Evolutionary conservation across 2,329 filamentous ascomycete species (phyloP).

Genomic region (Gaeumannomyces tritici): DNA sequence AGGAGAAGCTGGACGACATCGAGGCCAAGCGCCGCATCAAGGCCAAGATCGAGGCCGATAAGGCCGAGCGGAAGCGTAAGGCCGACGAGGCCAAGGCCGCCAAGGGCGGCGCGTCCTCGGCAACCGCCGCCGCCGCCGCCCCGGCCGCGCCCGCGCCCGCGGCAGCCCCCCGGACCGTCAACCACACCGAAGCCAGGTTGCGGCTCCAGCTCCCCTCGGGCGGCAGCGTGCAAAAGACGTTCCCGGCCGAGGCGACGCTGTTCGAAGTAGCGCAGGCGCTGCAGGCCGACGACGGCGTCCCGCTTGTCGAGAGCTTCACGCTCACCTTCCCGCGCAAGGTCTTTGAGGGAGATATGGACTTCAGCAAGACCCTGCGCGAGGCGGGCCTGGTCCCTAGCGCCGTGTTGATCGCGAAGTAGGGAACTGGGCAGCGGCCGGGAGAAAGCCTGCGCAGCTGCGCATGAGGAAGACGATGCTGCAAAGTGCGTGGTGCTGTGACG

Average conservation of each 20-base stretch:
- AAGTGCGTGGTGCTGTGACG: background rate
- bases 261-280: conserved; percentile 83
- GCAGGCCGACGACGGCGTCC: conserved; percentile 56
- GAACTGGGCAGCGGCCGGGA: background rate
- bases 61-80: conserved; percentile 77
- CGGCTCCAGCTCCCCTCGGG: conserved; percentile 61
- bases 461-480: background rate
- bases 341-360: conserved; percentile 60
- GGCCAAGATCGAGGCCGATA: conserved; percentile 91
- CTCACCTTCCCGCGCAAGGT: conserved; percentile 83
- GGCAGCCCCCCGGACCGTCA: conserved; percentile 54
- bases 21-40: conserved; percentile 84
- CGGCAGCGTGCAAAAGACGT: conserved; percentile 77
- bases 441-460: no score
- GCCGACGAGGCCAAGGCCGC: conserved; percentile 78
- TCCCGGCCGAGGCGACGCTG: conserved; percentile 80
- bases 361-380: conserved; percentile 87
- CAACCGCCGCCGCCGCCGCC: conserved; percentile 30
- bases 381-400: conserved; percentile 83
- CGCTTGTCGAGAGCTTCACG: conserved; percentile 63
- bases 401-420: conserved; percentile 42
- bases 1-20: conserved; percentile 77
- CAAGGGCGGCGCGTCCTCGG: conserved; percentile 59
- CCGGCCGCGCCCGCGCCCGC: conserved; percentile 39
- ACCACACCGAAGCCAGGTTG: conserved; percentile 73